Percentiles rank a stretch among this genome's conserved stretches.
Conservation (phyloP, 352 stramenopile species). For the Pythium guiyangense region DNA sequence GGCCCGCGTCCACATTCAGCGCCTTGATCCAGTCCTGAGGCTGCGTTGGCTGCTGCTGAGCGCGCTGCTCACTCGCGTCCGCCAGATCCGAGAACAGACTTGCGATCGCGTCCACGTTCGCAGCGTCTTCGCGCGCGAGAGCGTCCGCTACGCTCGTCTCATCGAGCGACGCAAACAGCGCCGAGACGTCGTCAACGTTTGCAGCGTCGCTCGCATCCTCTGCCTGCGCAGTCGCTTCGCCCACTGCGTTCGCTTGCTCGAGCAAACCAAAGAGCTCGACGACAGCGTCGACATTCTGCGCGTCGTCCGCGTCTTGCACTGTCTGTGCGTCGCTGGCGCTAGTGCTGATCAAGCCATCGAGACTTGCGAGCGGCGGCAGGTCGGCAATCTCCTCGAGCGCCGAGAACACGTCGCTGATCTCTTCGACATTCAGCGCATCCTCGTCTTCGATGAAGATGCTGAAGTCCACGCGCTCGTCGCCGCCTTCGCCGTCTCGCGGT, state of each 20-base stretch:
- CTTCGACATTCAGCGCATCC: slow-evolving; percentile 49
- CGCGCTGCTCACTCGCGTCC: slow-evolving; percentile 7
- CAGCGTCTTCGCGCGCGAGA: slow-evolving; percentile 5
- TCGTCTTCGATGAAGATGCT: slow-evolving; percentile 45
- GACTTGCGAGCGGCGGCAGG: neutral
- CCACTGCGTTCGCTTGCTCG: slow-evolving; percentile 13
- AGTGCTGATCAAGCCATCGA: neutral
- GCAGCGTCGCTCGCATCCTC: neutral
- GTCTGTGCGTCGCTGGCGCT: neutral
- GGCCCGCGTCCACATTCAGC: neutral
- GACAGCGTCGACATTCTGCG: slow-evolving; percentile 24
- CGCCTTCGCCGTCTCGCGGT: neutral
- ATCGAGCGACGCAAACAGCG: slow-evolving; percentile 3
- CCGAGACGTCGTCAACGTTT: slow-evolving; percentile 5
- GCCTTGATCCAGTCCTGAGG: neutral
- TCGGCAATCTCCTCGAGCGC: slow-evolving; percentile 20
- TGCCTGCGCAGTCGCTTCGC: neutral
- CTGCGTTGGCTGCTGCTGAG: neutral
- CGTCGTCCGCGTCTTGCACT: slow-evolving; percentile 9
- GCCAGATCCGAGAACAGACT: slow-evolving; percentile 25
- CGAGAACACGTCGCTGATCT: slow-evolving; percentile 51
- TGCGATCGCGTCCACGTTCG: slow-evolving; percentile 16
- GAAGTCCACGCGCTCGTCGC: slow-evolving; percentile 24
- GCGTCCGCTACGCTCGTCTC: neutral
- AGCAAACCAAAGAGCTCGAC: slow-evolving; percentile 3